Base-by-base conservation (phyloP, 2,329 filamentous ascomycete genomes). In the Apiospora marii region DNA sequence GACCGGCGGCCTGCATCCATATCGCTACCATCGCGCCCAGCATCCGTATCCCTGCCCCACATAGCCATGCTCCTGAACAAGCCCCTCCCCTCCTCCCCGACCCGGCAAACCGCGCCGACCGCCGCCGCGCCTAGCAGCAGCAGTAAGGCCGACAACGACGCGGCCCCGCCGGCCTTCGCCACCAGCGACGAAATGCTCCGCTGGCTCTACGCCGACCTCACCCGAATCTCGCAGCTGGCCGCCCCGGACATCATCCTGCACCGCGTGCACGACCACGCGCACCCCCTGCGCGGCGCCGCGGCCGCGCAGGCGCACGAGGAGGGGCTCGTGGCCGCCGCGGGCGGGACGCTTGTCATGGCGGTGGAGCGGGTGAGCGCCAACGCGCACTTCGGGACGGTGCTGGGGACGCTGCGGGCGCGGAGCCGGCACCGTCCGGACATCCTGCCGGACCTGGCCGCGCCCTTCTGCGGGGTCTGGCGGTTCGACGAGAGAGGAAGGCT, bases 401-500 rank as follows among this genome's bases (percentile, higher is more conserved):
- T 79, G 69, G 77, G 77, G 13, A 67, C 72, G 13, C 41, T 78
- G 30, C 72, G 73, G 67, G 74, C 75, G 22, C 58, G 67, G 14
- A 61, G 67, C 8, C 48, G 5, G 19, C 58, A n/a, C 48, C 34
- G 2, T 30, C 27, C 27, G 53, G 8, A 7, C 27, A 2, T 53
- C 30, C 30, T 30, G 27, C 27, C n/a, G 6, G 51, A 61, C 37
- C 44, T 71, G 22, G 69, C 69, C n/a, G 69, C 48, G 69, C 69
- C 69, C 13, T 71, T 71, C 34, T 78, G 75, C 51, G 77, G 76
- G 19, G 70, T 77, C 69, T 77, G 77, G 75, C 70, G 71, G 70
- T 78, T 77, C 43, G 72, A 75, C 67, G 37, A 41, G 5, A 49
- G 69, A 44, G 72, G 70, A 0, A 70, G 46, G 67, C 75, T 73